These are phyloP conservation scores for Saccharomyces pastorianus DNA, from an alignment of 1,139 yeast species.

Conservation along the genomic window DNA sequence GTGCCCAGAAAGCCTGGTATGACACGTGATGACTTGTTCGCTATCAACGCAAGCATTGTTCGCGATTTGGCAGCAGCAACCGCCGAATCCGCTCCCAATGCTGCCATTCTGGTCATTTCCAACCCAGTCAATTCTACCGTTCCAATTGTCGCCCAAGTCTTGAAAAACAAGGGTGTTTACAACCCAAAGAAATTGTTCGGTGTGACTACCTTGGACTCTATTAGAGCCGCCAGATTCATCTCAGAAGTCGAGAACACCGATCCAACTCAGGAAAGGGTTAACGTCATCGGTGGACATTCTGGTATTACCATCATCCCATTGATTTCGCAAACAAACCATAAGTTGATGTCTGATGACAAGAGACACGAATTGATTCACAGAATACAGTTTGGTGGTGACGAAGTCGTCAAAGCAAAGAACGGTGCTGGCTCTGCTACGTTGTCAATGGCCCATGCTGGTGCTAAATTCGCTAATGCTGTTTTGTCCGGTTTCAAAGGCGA, in stretches of 20 bases:
- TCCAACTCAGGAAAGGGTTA: conserved; percentile 65
- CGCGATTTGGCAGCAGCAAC: conserved; percentile 85
- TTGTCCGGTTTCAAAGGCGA: conserved; percentile 70
- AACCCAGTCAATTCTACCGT: conserved; percentile 98
- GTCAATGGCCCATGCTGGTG: conserved; percentile 98
- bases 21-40: conserved; percentile 97
- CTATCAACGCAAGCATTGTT: conserved; percentile 93
- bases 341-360: conserved; percentile 43
- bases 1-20: conserved; percentile 99
- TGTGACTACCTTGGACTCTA: conserved; percentile 92
- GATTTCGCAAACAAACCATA: conserved; percentile 60
- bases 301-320: conserved; percentile 97
- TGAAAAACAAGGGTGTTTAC: conserved; percentile 78
- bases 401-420: conserved; percentile 95
- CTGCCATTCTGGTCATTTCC: conserved; percentile 79
- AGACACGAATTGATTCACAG: conserved; percentile 75
- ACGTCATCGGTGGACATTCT: conserved; percentile 96
- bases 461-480: conserved; percentile 83
- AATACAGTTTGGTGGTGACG: conserved; percentile 98
- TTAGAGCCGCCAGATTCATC: conserved; percentile 88
- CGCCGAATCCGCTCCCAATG: conserved; percentile 82
- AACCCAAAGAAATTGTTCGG: conserved; percentile 90
- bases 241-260: conserved; percentile 45
- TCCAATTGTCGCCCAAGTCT: conserved; percentile 93
- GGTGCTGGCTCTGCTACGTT: conserved; percentile 99